Evolutionary conservation across 768 basidiomycete species (phyloP).

Genomic region (Suillus subalutaceus): DNA sequence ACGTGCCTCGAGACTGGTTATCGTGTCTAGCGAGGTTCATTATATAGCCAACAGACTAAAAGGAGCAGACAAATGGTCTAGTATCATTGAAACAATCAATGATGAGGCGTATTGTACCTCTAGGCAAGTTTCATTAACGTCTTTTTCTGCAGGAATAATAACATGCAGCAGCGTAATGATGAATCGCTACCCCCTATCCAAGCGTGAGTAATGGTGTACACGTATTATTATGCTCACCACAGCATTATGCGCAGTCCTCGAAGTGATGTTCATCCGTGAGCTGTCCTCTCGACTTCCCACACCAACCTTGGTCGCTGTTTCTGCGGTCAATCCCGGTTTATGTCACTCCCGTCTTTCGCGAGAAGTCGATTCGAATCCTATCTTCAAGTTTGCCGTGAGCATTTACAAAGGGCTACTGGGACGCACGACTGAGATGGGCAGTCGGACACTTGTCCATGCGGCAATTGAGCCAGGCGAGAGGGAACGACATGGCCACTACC

Average conservation of each 20-base stretch:
- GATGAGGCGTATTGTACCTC: constrained; percentile 31
- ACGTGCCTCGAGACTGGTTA: constrained; percentile 29
- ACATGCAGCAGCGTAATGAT: constrained; percentile 24
- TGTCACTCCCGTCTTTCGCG: constrained; percentile 36
- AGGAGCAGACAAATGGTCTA: constrained; percentile 18
- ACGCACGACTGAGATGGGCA: constrained; percentile 36
- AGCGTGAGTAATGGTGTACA: constrained; percentile 18
- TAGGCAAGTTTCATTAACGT: constrained; percentile 18
- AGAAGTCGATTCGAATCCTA: constrained; percentile 16
- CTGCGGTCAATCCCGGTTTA: constrained; percentile 38
- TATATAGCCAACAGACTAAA: constrained; percentile 17
- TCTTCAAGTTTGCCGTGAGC: constrained; percentile 2
- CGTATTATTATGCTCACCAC: not conserved
- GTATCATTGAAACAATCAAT: constrained; percentile 32
- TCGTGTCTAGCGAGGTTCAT: constrained; percentile 36
- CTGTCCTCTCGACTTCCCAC: constrained; percentile 34
- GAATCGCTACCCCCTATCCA: constrained; percentile 29
- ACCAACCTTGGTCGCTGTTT: constrained; percentile 31
- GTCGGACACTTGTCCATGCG: constrained; percentile 38
- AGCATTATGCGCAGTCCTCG: constrained; percentile 29
- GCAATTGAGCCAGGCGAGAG: constrained; percentile 29
- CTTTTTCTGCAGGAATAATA: constrained; percentile 4
- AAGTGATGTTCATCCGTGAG: constrained; percentile 39
- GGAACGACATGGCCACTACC: constrained; percentile 35
- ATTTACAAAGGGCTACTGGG: constrained; percentile 27